Evolutionary conservation across 1,139 yeast species (phyloP).

Genomic region (Debaryomycetaceae sp.): DNA sequence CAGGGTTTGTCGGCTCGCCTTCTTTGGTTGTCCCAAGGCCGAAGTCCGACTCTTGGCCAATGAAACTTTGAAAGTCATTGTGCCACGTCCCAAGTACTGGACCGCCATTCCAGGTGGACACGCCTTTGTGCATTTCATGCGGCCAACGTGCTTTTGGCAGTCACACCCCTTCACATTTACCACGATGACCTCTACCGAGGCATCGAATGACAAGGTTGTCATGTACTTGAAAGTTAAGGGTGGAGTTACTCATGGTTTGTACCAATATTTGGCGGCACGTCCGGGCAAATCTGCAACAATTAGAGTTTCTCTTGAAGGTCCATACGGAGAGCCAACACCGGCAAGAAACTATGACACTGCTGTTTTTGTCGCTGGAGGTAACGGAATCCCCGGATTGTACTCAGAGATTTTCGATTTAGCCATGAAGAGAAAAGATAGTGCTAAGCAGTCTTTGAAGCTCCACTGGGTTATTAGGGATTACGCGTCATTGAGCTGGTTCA

Average conservation of each 20-base stretch:
- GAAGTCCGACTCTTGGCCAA: conserved; percentile 28
- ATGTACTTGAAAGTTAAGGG: conserved; percentile 29
- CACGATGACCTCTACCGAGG: conserved; percentile 19
- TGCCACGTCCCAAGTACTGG: conserved; percentile 39
- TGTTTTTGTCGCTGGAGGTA: conserved; percentile 36
- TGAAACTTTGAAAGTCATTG: conserved; percentile 35
- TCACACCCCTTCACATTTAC: conserved; percentile 64
- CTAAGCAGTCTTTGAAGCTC: conserved; percentile 22
- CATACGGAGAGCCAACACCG: conserved; percentile 30
- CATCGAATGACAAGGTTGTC: conserved; percentile 19
- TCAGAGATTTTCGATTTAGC: conserved; percentile 14
- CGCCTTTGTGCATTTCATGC: conserved; percentile 53
- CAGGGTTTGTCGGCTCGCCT: conserved; percentile 43
- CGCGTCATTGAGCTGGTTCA: conserved; percentile 41
- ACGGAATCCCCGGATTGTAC: conserved; percentile 42
- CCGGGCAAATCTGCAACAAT: conserved; percentile 23
- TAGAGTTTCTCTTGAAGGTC: conserved; percentile 33
- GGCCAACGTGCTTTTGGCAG: conserved; percentile 59
- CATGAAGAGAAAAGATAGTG: not conserved
- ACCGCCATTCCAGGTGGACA: conserved; percentile 52
- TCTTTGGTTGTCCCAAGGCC: conserved; percentile 44
- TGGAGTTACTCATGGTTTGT: conserved; percentile 29
- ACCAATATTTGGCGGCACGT: conserved; percentile 20
- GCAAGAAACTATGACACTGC: conserved; percentile 26
- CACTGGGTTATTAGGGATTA: conserved; percentile 46